Base-by-base conservation (phyloP, 257 asterid species). In the Gentiana straminea region DNA sequence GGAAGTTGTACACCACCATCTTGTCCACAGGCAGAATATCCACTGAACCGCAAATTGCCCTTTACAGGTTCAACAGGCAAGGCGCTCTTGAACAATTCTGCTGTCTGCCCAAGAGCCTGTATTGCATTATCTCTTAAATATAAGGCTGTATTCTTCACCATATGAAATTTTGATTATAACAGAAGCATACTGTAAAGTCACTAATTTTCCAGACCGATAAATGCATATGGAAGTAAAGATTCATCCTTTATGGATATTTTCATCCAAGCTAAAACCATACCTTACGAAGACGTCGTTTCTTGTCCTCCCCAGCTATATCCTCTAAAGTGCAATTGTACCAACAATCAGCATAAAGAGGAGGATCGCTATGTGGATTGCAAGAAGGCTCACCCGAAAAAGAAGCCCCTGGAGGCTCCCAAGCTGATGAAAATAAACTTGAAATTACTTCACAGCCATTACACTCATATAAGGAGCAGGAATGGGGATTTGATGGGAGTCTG, bases 1-100 rank as follows among this genome's bases (percentile, higher is more conserved):
- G 97, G 99, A 62, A 92, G 97, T 70, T 92, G 99, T 67, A 92
- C 99, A 3, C 99, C 99, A 54, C 99, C 99, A 66, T 92, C 99
- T 77, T 92, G 99, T 60, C 97, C 99, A 58, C 99, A 92, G 13
- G 99, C 99, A 64, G 99, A 92, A 78, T 92, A 92, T 59, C 99
- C 99, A 73, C 99, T 92, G 81, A 92, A 70, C 56, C 97, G 84
- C 75, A 92, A 75, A 76, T 84, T 88, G 51, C 99, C 99, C 69
- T 68, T 84, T 12, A 92, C 95, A 35, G 97, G 94, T 74, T 92
- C 99, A 68, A 91, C 98, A 49, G 98, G 81, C 55, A 91, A 79
- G 35, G 96, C 95, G 70, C 80, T 80, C 73, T 64, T 85, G 69
- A 91, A 91, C 98, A 97, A 91, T 52, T 81, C 87, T 38, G 97